Percentiles rank a stretch among this genome's conserved stretches.
Evolutionary conservation across 2,329 filamentous ascomycete genomes (phyloP).

Genomic region (Fusarium nurragi): DNA sequence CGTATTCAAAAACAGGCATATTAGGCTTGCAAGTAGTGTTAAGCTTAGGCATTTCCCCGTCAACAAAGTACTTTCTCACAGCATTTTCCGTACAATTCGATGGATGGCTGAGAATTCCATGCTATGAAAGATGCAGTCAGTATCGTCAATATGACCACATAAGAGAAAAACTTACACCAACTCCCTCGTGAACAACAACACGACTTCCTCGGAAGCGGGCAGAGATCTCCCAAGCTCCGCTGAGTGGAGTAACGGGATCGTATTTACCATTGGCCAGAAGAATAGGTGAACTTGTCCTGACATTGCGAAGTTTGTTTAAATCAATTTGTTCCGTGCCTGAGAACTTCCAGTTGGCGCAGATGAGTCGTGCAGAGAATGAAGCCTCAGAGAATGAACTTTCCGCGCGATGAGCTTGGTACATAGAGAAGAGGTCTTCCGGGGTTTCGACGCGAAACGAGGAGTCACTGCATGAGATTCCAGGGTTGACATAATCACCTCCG

Average conservation of each 20-base stretch:
- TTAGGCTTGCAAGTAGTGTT: conserved; percentile 1
- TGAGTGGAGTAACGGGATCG: background rate
- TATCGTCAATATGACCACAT: accelerated
- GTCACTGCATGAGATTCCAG: background rate
- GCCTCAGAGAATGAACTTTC: background rate
- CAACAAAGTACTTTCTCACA: background rate
- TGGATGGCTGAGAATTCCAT: background rate
- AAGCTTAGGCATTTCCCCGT: background rate
- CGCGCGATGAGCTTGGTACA: conserved; percentile 6
- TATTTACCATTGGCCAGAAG: conserved; percentile 1
- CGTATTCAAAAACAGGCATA: background rate
- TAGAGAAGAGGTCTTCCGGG: background rate
- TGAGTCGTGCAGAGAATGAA: accelerated
- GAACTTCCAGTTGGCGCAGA: conserved; percentile 2
- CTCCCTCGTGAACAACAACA: conserved; percentile 9
- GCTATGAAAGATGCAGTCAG: background rate
- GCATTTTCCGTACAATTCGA: conserved; percentile 2
- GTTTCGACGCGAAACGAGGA: background rate
- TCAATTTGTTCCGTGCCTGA: background rate
- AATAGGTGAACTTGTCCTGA: background rate
- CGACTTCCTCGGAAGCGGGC: conserved; percentile 2
- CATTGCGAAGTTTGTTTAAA: background rate
- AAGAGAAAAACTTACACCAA: background rate
- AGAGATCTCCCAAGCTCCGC: background rate
- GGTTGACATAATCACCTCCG: accelerated